Base-by-base conservation (phyloP, 2,329 filamentous ascomycete species). In the Cladosporium sp. region DNA sequence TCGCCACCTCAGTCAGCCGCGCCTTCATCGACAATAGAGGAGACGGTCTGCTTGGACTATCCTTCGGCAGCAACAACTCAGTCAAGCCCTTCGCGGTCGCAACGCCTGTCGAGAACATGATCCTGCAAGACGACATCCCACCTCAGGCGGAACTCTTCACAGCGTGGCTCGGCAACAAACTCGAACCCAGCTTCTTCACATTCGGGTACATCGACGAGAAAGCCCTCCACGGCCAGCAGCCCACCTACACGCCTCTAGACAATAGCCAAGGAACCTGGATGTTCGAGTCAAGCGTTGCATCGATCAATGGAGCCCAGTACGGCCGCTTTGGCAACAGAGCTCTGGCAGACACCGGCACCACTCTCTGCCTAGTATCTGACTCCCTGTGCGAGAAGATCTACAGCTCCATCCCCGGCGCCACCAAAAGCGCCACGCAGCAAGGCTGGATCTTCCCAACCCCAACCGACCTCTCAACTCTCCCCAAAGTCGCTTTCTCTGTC, bases 311-410 rank as follows among this genome's bases (percentile, higher is more conserved):
- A 65, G 80, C 84, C 67, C 80, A 78, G 1, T 76, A 88, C 32
- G 59, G 77, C 1, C 81, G 84, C 11, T 74, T 78, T 3, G 82
- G 81, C 58, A 91, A 91, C 77, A 87, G 80, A 34, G 88, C 89
- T 57, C 91, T 92, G 70, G 87, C 85, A 38, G 90, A 92, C 75
- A 92, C 90, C 0, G 90, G 89, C 65, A 91, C 89, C 34, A 90
- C 89, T 0, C 83, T 92, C 59, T 85, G 85, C 1, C 81, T 92
- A 36, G 81, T 92, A 57, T 84, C 85, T 49, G 90, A 92, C 73
- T 74, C 78, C 1, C 82, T 86, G 14, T 88, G 86, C 73, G 78
- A 87, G 66, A 84, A 84, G 2, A 82, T 92, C 68, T 92, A 92
- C 76, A 80, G 79, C 60, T 80, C 84, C 36, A 91, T 92, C 67